Evolutionary conservation across 1,284 basidiomycete species (phyloP).

Genomic region (Takashimella tepidaria): DNA sequence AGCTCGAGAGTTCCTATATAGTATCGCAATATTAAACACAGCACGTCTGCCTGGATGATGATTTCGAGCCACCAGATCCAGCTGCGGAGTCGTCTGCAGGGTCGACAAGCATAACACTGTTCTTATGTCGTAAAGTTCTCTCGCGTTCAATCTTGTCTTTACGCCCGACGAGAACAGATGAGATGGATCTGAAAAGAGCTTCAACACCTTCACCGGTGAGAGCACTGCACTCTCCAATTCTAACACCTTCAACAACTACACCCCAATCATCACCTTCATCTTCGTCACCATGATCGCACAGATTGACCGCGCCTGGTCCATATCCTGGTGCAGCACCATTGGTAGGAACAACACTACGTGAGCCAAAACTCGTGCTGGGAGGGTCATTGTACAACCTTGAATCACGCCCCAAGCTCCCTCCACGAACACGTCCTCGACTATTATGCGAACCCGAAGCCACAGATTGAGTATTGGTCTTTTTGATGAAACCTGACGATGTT

Average conservation of each 20-base stretch:
- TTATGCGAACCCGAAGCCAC: neutral
- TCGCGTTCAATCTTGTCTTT: slow-evolving; percentile 46
- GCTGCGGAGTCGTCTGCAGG: slow-evolving; percentile 10
- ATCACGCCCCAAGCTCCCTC: slow-evolving; percentile 39
- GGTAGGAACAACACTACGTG: too few species aligned
- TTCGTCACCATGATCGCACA: slow-evolving; percentile 12
- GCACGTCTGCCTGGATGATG: slow-evolving; percentile 2
- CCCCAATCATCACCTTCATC: slow-evolving; percentile 29
- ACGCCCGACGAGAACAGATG: slow-evolving; percentile 35
- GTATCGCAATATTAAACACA: too few species aligned
- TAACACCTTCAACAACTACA: slow-evolving; percentile 37
- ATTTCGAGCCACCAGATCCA: neutral
- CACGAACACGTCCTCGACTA: slow-evolving; percentile 18
- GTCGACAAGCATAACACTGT: slow-evolving; percentile 45
- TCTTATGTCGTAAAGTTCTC: slow-evolving; percentile 30
- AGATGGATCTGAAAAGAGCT: slow-evolving; percentile 42
- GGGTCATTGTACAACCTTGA: slow-evolving; percentile 22
- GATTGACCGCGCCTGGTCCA: neutral
- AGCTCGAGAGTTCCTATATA: too few species aligned
- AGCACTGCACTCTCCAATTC: slow-evolving; percentile 42
- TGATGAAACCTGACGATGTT: neutral
- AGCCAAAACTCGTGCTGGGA: neutral
- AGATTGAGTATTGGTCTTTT: neutral
- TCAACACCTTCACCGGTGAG: slow-evolving; percentile 44
- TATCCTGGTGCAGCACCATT: neutral